Evolutionary conservation across 306 rosid genomes (phyloP).

Genomic region (Casuarina cunninghamiana): DNA sequence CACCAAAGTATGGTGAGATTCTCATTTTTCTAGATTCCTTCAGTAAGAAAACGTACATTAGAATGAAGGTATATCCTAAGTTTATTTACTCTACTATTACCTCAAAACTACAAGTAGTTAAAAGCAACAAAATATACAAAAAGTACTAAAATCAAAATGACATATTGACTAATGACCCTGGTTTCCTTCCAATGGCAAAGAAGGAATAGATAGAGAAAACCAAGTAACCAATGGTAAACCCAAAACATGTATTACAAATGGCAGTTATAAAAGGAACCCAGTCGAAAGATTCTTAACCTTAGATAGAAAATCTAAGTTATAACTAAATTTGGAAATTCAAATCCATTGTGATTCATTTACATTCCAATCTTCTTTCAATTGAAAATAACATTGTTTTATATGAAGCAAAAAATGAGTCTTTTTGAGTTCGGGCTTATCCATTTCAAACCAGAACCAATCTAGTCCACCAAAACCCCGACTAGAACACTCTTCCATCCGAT

Average conservation of each 20-base stretch:
- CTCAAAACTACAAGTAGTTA: too few relatives aligned
- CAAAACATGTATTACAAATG: conserved; percentile 10
- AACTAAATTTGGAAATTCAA: too few relatives aligned
- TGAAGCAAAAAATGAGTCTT: too few relatives aligned
- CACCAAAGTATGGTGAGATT: too few relatives aligned
- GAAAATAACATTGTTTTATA: too few relatives aligned
- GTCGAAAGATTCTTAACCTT: conserved; percentile 14
- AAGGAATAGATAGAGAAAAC: conserved; percentile 8
- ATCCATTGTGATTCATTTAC: too few relatives aligned
- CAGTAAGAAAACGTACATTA: background rate
- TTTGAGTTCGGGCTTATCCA: too few relatives aligned
- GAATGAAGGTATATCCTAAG: background rate
- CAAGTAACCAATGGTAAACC: conserved; percentile 11
- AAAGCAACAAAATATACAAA: background rate
- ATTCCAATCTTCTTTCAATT: too few relatives aligned
- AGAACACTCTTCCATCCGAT: too few relatives aligned
- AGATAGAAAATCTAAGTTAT: background rate
- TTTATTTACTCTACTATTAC: too few relatives aligned
- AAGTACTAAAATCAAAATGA: background rate
- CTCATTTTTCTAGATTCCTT: background rate
- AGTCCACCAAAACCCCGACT: too few relatives aligned
- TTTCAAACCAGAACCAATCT: too few relatives aligned
- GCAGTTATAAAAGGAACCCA: conserved; percentile 25
- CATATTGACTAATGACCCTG: background rate
- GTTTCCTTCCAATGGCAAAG: conserved; percentile 16